Evolutionary conservation across 2,329 filamentous ascomycete genomes (phyloP).

Genomic region (Gyromitra esculenta): DNA sequence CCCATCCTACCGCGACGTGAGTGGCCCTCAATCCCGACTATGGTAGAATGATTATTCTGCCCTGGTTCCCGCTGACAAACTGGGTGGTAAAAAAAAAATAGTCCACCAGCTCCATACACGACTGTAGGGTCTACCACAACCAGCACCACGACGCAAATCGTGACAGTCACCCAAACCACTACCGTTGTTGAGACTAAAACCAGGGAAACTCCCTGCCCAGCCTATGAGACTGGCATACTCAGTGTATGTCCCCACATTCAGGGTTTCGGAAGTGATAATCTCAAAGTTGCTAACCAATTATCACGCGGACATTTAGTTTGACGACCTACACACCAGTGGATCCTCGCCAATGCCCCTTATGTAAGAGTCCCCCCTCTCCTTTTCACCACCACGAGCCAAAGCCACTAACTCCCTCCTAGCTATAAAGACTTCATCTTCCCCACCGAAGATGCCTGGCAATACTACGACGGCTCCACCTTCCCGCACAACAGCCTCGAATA

Average conservation of each 20-base stretch:
- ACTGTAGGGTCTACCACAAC: background rate
- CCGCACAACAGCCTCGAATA: background rate
- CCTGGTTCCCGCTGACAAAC: background rate
- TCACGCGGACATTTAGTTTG: slow-evolving; percentile 20
- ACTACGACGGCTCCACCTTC: slow-evolving; percentile 10
- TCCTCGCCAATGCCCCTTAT: slow-evolving; percentile 29
- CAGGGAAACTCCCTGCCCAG: slow-evolving; percentile 26
- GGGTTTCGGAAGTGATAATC: background rate
- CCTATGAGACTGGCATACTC: slow-evolving; percentile 22
- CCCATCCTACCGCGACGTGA: slow-evolving; percentile 4
- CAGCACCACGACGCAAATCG: background rate
- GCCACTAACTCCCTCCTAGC: background rate
- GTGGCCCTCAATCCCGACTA: background rate
- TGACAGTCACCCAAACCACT: slow-evolving; percentile 17
- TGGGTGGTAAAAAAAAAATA: background rate
- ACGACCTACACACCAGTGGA: slow-evolving; percentile 20
- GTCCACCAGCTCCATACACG: background rate
- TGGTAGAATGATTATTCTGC: background rate
- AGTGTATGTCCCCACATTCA: slow-evolving; percentile 1
- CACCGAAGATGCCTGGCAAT: slow-evolving; percentile 21
- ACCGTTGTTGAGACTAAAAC: slow-evolving; percentile 13
- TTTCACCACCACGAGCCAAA: background rate
- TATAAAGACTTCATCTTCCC: slow-evolving; percentile 42
- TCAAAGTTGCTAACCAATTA: background rate
- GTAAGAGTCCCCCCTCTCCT: background rate